Conservation (phyloP, 2,329 filamentous ascomycete species). For the Pseudocercospora cruenta region DNA sequence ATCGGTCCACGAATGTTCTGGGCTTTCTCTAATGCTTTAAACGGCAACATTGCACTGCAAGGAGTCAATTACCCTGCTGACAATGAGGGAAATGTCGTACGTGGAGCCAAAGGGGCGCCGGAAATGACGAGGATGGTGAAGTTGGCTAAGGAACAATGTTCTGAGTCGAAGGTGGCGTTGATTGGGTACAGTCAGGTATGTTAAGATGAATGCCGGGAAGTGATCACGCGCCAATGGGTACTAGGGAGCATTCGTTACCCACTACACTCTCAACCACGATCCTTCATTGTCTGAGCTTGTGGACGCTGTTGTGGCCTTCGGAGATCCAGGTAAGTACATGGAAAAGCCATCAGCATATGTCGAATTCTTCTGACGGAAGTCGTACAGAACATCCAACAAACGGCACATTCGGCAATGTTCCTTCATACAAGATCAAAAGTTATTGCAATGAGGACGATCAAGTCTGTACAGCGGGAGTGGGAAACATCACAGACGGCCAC, state of each 20-base stretch:
- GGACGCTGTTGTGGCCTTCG: background rate
- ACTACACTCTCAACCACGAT: conserved; percentile 18
- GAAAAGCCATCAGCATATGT: background rate
- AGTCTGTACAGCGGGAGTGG: background rate
- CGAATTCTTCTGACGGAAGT: background rate
- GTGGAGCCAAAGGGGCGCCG: conserved; percentile 13
- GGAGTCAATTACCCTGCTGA: conserved; percentile 58
- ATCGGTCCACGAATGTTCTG: conserved; percentile 56
- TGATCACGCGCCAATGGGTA: background rate
- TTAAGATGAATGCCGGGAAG: background rate
- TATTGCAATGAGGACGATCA: background rate
- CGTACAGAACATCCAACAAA: background rate
- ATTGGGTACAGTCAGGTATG: conserved; percentile 25
- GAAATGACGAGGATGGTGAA: background rate
- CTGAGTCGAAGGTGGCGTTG: conserved; percentile 26
- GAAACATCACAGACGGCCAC: background rate
- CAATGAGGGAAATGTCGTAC: conserved; percentile 12
- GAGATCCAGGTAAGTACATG: background rate
- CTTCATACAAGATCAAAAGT: background rate
- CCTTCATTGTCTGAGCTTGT: background rate
- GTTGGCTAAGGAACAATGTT: conserved; percentile 21
- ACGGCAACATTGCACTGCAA: conserved; percentile 53
- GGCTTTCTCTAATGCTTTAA: conserved; percentile 48
- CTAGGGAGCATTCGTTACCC: conserved; percentile 20
- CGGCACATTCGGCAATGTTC: background rate